Evolutionary conservation across 2,329 filamentous ascomycete genomes (phyloP).

Genomic region (Phialophora verrucosa): DNA sequence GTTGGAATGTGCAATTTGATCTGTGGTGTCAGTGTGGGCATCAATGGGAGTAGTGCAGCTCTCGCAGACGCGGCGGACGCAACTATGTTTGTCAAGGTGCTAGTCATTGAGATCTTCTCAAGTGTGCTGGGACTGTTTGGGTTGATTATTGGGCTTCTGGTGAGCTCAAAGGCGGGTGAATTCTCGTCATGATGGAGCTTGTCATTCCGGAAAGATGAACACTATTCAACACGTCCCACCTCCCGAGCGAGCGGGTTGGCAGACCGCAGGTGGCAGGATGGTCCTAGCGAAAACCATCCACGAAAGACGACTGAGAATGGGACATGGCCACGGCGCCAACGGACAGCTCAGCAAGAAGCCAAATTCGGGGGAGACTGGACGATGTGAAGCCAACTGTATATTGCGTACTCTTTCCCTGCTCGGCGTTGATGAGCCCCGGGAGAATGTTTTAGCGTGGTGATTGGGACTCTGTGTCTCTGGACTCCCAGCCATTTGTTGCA

Average conservation of each 20-base stretch:
- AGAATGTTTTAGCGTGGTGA: not conserved
- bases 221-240: not conserved
- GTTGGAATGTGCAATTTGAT: slow-evolving; percentile 96
- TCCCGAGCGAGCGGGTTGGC: not conserved
- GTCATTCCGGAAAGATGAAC: not conserved
- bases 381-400: not conserved
- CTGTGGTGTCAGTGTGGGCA: slow-evolving; percentile 94
- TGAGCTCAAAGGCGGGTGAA: slow-evolving; percentile 80
- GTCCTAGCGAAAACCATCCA: not conserved
- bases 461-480: not conserved
- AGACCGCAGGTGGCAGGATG: not conserved
- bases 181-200: slow-evolving; percentile 55
- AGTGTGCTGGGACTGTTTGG: slow-evolving; percentile 96
- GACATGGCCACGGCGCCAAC: not conserved
- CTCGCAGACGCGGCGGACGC: slow-evolving; percentile 93
- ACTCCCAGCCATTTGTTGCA: not conserved
- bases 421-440: not conserved
- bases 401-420: not conserved
- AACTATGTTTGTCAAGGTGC: slow-evolving; percentile 95
- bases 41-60: slow-evolving; percentile 96
- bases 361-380: not conserved
- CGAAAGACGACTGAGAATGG: not conserved
- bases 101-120: slow-evolving; percentile 99
- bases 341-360: not conserved
- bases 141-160: slow-evolving; percentile 88